Conservation (phyloP, 2,329 filamentous ascomycete genomes). For the Chaetomium strumarium region DNA sequence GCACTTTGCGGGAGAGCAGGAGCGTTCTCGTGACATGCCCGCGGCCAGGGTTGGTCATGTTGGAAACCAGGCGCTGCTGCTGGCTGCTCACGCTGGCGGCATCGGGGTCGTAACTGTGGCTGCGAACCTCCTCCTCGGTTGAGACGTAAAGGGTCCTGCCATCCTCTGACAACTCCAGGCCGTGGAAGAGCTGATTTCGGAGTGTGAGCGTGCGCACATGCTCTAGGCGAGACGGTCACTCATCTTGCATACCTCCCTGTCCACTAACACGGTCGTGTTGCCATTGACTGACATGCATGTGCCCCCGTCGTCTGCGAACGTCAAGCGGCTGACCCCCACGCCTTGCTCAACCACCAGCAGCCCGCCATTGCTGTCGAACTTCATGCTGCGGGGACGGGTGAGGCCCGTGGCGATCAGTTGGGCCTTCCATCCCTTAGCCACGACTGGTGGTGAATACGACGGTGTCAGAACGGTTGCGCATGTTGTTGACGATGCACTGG, state of each 20-base stretch:
- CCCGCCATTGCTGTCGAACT: conserved; percentile 40
- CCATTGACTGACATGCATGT: conserved; percentile 30
- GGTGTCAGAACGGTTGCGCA: conserved; percentile 27
- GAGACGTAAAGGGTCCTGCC: conserved; percentile 53
- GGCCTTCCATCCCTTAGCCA: conserved; percentile 30
- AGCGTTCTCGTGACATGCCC: conserved; percentile 62
- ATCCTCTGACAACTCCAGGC: conserved; percentile 47
- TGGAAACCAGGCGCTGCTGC: conserved; percentile 50
- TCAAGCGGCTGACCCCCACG: conserved; percentile 37
- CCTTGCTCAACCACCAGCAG: conserved; percentile 42
- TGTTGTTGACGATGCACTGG: neutral
- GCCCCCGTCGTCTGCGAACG: conserved; percentile 36
- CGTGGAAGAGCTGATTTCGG: conserved; percentile 45
- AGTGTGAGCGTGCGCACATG: conserved; percentile 2
- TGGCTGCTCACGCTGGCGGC: conserved; percentile 40
- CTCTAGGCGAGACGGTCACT: neutral
- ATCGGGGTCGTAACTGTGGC: conserved; percentile 59
- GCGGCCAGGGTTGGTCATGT: conserved; percentile 50
- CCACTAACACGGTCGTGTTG: neutral
- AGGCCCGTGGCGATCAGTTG: conserved; percentile 32
- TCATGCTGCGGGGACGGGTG: conserved; percentile 38
- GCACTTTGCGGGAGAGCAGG: conserved; percentile 49
- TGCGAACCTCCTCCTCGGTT: conserved; percentile 50
- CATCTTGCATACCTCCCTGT: conserved; percentile 2
- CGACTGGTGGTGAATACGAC: conserved; percentile 26